Conservation (phyloP, 495 filamentous ascomycete genomes). For the Chaetomium tenue region DNA sequence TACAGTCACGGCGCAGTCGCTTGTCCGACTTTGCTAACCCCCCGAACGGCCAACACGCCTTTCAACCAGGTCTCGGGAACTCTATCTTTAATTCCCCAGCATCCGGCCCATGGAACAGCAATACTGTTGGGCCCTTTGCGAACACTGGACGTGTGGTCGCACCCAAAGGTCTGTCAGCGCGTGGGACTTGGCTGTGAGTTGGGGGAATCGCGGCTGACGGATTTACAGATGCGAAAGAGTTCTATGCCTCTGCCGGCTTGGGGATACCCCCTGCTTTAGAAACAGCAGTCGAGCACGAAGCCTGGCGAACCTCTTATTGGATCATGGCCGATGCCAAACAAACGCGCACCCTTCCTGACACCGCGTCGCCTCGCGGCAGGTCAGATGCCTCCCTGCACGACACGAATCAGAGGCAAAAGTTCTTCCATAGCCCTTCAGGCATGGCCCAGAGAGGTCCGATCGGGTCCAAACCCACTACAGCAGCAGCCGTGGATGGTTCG, state of each 20-base stretch:
- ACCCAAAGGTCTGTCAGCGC: conserved; percentile 45
- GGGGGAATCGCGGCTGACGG: conserved; percentile 26
- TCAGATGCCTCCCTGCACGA: conserved; percentile 41
- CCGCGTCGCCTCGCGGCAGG: conserved; percentile 35
- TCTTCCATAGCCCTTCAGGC: conserved; percentile 37
- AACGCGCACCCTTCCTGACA: conserved; percentile 30
- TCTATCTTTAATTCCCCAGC: neutral
- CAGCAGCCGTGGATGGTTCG: neutral
- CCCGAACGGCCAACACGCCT: conserved; percentile 38
- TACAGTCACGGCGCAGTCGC: conserved; percentile 16
- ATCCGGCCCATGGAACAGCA: conserved; percentile 43
- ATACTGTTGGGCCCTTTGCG: conserved; percentile 61
- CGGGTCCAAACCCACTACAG: conserved; percentile 19
- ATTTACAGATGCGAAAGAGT: conserved; percentile 37
- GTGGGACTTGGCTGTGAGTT: neutral
- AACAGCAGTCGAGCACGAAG: conserved; percentile 64
- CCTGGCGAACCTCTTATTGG: conserved; percentile 52
- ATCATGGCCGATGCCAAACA: conserved; percentile 46
- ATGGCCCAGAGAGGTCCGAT: conserved; percentile 25
- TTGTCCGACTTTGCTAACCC: neutral
- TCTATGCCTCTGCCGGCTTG: conserved; percentile 40
- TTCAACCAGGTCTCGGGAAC: neutral
- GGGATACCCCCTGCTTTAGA: conserved; percentile 68
- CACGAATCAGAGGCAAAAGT: conserved; percentile 40
- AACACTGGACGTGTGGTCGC: conserved; percentile 42